Evolutionary conservation across 148 eudicot species (phyloP).

Genomic region (Cornus florida): DNA sequence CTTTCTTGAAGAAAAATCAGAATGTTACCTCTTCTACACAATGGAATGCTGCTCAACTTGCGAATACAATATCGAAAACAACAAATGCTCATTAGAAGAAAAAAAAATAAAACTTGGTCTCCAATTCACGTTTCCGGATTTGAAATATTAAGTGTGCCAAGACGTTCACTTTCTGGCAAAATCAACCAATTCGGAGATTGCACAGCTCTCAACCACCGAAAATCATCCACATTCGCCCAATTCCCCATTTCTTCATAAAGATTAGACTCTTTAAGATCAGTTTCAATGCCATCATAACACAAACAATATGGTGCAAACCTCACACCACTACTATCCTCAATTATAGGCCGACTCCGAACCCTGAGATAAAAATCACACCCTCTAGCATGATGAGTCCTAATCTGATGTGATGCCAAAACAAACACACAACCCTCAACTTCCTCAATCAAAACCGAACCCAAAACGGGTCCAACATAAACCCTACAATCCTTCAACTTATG

Average conservation of each 20-base stretch:
- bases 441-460: conserved; percentile 81
- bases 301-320: conserved; percentile 85
- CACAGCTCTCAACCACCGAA: conserved; percentile 79
- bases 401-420: conserved; percentile 84
- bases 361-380: conserved; percentile 74
- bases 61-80: not conserved
- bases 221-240: conserved; percentile 91
- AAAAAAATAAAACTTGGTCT: not conserved
- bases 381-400: conserved; percentile 80
- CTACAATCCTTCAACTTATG: conserved; percentile 58
- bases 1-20: no score
- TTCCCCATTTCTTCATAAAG: conserved; percentile 74
- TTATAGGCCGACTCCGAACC: conserved; percentile 81
- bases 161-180: conserved; percentile 61
- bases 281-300: conserved; percentile 66
- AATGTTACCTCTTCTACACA: not conserved
- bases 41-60: not conserved
- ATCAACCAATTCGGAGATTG: conserved; percentile 87
- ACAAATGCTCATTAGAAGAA: not conserved
- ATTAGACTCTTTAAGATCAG: conserved; percentile 56
- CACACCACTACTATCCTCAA: conserved; percentile 72
- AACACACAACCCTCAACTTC: conserved; percentile 67
- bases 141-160: conserved; percentile 31
- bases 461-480: conserved; percentile 63
- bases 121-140: conserved; percentile 20